Base-by-base conservation (phyloP, 352 stramenopile genomes). In the Phytophthora syringae region DNA sequence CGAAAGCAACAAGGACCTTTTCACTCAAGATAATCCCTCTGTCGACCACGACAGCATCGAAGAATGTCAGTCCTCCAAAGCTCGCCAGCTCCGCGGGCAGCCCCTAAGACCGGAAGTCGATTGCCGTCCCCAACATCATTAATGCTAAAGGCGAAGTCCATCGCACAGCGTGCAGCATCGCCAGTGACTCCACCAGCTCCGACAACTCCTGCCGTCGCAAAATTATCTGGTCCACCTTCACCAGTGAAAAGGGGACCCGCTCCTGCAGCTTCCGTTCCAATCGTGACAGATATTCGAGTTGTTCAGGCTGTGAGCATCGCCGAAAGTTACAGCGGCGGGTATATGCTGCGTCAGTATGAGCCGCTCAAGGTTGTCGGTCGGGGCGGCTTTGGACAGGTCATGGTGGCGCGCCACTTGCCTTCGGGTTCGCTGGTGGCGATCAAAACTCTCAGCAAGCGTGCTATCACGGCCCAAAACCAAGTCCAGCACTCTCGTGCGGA, bases 361-460 rank as follows among this genome's bases (percentile, higher is more conserved):
- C 84, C 82, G 20, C 60, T 93, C 32, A 91, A 92, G 60, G 84
- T 91, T 54, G 90, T 96, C 40, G 88, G 88, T 1, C 85, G 84
- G 30, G 88, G 88, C 1, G 83, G 64, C 67, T 98, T 98, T 67
- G 92, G 92, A 1, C 90, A 96, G 54, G 86, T 94, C 11, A 90
- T 93, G 77, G 79, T 94, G 7, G 86, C 81, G 7, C 63, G 77
- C 20, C 86, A 94, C 52, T 74, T 83, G 36, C 51, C 47, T 13
- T 88, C 84, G 6, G 74, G 75, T 1, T 67, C 85, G 18, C 74
- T 92, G 51, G 75, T 92, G 11, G 86, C 86, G 5, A 94, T 94
- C 69, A 94, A 94, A 63, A 90, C 78, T 10, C 76, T 94, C 24
- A 91, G 70, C 70, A 97, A 97, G 71, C 84, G 93, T 36, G 80